Conservation (phyloP, 2,329 filamentous ascomycete genomes). For the Elsinoe perseae region DNA sequence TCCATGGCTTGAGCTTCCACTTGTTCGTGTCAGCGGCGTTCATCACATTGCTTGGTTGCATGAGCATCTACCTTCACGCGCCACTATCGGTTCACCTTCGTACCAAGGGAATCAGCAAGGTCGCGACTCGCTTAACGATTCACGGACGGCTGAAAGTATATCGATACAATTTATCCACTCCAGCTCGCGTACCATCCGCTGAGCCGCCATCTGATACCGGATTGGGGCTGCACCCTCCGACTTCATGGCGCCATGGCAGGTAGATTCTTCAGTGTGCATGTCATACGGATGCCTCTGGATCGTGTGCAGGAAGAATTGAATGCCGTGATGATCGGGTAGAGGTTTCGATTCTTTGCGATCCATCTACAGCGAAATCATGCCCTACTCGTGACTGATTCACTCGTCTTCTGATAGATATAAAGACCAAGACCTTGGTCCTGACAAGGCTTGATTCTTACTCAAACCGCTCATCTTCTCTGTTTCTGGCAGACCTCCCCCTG, state of each 20-base stretch:
- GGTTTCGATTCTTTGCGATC: not conserved
- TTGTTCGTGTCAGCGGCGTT: constrained; percentile 10
- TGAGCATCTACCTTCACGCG: not conserved
- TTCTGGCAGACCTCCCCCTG: not conserved
- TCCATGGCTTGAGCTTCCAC: not conserved
- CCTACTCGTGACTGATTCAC: not conserved
- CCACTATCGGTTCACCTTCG: not conserved
- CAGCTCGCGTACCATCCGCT: not conserved
- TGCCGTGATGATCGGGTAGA: not conserved
- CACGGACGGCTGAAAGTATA: not conserved
- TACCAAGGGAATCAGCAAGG: not conserved
- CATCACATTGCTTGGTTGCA: constrained; percentile 3
- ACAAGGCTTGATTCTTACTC: constrained; percentile 3
- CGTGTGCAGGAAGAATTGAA: not conserved
- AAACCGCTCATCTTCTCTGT: not conserved
- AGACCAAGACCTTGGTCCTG: not conserved
- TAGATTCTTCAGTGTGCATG: not conserved
- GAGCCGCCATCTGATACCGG: not conserved
- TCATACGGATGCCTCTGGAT: constrained; percentile 9
- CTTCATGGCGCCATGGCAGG: not conserved
- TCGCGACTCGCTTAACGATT: constrained; percentile 13
- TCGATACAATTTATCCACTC: constrained; percentile 1
- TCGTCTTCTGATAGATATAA: not conserved
- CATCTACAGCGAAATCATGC: not conserved
- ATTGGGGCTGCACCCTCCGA: not conserved